phyloP scores from a whole-genome alignment of 192 early-diverging fungal species.

The Powellomyces hirtus region DNA sequence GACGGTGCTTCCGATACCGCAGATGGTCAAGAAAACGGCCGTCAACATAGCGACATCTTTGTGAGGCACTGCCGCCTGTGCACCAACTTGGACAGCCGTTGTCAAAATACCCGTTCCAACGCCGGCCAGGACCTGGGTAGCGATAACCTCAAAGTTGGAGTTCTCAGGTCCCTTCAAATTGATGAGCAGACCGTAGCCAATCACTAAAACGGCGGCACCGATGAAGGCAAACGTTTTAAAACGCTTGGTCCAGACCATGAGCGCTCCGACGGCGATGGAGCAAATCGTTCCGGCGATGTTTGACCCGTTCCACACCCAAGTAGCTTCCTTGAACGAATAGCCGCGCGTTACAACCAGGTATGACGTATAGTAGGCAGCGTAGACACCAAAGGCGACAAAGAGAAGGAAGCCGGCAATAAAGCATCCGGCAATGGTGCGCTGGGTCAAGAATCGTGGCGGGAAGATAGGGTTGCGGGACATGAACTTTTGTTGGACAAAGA shows the following conservation, averaged over 20 bases:
- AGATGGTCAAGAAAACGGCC: slow-evolving; percentile 9
- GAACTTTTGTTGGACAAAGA: not conserved
- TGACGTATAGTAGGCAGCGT: not conserved
- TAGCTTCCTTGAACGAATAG: not conserved
- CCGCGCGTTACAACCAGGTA: slow-evolving; percentile 5
- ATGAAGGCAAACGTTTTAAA: not conserved
- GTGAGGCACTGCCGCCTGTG: slow-evolving; percentile 16
- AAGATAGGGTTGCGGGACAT: not conserved
- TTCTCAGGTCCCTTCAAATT: not conserved
- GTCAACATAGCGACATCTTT: slow-evolving; percentile 11
- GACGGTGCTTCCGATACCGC: slow-evolving; percentile 1
- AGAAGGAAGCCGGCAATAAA: slow-evolving; percentile 2
- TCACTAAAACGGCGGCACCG: not conserved
- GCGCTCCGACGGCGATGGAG: slow-evolving; percentile 1
- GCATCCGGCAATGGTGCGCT: not conserved
- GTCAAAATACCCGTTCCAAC: slow-evolving; percentile 11
- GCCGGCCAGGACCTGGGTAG: slow-evolving; percentile 4
- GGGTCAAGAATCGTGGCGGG: not conserved
- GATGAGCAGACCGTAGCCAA: slow-evolving; percentile 15
- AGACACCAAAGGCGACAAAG: not conserved
- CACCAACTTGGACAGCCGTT: slow-evolving; percentile 15
- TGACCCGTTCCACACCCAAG: not conserved
- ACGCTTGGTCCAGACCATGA: not conserved
- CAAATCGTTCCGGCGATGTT: not conserved
- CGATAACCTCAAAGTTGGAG: not conserved